Base-by-base conservation (phyloP, 805 yeast species). In the Schwanniomyces pseudopolymorphus region DNA sequence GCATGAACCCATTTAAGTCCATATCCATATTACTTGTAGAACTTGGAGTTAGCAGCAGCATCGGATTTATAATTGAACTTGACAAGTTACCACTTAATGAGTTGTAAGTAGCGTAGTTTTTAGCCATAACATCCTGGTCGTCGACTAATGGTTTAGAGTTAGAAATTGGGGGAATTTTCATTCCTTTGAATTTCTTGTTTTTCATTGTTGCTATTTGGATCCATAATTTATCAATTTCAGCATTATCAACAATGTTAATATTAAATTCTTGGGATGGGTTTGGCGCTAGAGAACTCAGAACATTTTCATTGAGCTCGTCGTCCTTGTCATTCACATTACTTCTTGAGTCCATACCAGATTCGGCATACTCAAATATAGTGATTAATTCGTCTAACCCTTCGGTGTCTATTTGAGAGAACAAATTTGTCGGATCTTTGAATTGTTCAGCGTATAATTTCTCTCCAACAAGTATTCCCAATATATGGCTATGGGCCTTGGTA, bases 401-500 rank as follows among this genome's bases (percentile, higher is more conserved):
- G n/a, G 13, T 38, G 10, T 4, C n/a, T 11, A 24, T 14, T 11
- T 38, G 13, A 22, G 20, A 21, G 31, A 38, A 38, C 5, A 19
- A 24, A 10, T 22, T 24, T 19, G 13, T 36, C 9, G 5, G 39
- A 6, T 7, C 3, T 13, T 19, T 20, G 6, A 20, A 7, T 31
- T 16, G 35, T 11, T 31, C 20, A 7, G 25, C 50, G 46, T 60
- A 67, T 28, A 64, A 57, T 5, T 61, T 66, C 19, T 63, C 53
- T 16, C 66, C 59, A 0, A 50, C 60, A 9, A 79, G 46, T 4
- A 75, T 43, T 20, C 62, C 66, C 10, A 74, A 51, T 17, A 81
- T 54, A 39, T 67, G 73, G 5, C 60, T 60, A 43, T 78, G 79
- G 0, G 87, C 84, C 54, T 83, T 84, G 31, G 80, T 72, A 58